Conservation (phyloP, 768 basidiomycete species). For the Termitomyces sp. region DNA sequence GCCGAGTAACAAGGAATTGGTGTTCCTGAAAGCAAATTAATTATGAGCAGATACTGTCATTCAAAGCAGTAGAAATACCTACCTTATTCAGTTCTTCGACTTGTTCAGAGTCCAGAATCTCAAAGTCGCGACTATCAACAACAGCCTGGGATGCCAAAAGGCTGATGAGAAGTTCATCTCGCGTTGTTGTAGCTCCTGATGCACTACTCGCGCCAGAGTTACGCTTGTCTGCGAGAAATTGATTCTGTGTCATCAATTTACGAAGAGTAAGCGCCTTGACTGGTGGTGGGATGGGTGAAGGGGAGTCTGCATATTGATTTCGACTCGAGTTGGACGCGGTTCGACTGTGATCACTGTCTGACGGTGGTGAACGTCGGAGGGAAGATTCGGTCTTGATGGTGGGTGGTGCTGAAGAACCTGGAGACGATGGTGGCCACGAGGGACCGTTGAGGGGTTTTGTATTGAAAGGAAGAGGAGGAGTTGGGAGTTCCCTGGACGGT, state of each 20-base stretch:
- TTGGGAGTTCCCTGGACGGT: slow-evolving; percentile 14
- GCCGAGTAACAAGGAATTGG: slow-evolving; percentile 60
- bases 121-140: slow-evolving; percentile 83
- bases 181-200: slow-evolving; percentile 47
- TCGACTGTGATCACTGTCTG: slow-evolving; percentile 16
- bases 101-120: slow-evolving; percentile 60
- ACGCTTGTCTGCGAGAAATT: slow-evolving; percentile 31
- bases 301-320: slow-evolving; percentile 20
- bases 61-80: slow-evolving; percentile 3
- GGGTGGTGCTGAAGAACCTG: slow-evolving; percentile 26
- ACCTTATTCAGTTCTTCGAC: slow-evolving; percentile 53
- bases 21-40: slow-evolving; percentile 54
- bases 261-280: slow-evolving; percentile 7
- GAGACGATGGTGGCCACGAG: slow-evolving; percentile 43
- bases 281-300: slow-evolving; percentile 14
- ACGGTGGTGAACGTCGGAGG: slow-evolving; percentile 26
- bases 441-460: slow-evolving; percentile 27
- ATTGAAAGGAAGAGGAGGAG: slow-evolving; percentile 20
- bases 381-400: slow-evolving; percentile 52
- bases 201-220: slow-evolving; percentile 15
- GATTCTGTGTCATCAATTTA: slow-evolving; percentile 10
- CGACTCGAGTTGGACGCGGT: slow-evolving; percentile 19
- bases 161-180: slow-evolving; percentile 86
- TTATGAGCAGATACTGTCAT: slow-evolving; percentile 8
- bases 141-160: slow-evolving; percentile 91